Conservation (phyloP, 352 stramenopile genomes). For the Phytophthora boehmeriae region DNA sequence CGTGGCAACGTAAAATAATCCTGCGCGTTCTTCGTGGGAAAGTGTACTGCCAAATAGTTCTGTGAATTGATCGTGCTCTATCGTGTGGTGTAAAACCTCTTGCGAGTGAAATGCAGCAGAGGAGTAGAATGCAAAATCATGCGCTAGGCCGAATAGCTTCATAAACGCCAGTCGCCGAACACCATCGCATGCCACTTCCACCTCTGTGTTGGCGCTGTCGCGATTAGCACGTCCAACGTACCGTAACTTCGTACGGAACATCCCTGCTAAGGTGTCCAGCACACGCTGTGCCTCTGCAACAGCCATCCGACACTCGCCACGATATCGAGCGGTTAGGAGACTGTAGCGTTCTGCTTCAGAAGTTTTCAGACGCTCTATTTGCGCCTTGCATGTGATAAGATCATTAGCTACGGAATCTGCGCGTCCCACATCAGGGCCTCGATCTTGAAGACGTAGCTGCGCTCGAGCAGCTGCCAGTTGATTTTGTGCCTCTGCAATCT, state of each 20-base stretch:
- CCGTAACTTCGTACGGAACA: constrained; percentile 56
- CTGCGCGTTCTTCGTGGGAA: constrained; percentile 72
- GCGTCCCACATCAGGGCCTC: constrained; percentile 50
- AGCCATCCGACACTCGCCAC: constrained; percentile 62
- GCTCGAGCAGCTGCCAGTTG: constrained; percentile 46
- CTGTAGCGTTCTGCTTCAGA: constrained; percentile 52
- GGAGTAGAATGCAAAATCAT: constrained; percentile 59
- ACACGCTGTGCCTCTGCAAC: constrained; percentile 54
- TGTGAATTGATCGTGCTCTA: constrained; percentile 55
- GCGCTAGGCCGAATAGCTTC: constrained; percentile 57
- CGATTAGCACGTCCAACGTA: constrained; percentile 38
- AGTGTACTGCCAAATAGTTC: constrained; percentile 76
- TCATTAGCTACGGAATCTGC: constrained; percentile 65
- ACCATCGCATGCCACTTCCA: constrained; percentile 59
- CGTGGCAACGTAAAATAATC: constrained; percentile 61
- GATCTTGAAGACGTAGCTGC: constrained; percentile 64
- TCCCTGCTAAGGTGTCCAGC: constrained; percentile 46
- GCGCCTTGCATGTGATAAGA: constrained; percentile 39
- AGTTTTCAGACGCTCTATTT: constrained; percentile 60
- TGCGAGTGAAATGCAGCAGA: constrained; percentile 58
- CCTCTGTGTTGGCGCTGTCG: constrained; percentile 12
- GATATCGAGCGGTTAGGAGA: constrained; percentile 53
- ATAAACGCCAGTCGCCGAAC: constrained; percentile 70
- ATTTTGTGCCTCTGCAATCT: constrained; percentile 54
- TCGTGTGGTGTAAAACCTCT: constrained; percentile 39